phyloP scores from a whole-genome alignment of 768 basidiomycete genomes.

The Rhodocollybia butyracea region DNA sequence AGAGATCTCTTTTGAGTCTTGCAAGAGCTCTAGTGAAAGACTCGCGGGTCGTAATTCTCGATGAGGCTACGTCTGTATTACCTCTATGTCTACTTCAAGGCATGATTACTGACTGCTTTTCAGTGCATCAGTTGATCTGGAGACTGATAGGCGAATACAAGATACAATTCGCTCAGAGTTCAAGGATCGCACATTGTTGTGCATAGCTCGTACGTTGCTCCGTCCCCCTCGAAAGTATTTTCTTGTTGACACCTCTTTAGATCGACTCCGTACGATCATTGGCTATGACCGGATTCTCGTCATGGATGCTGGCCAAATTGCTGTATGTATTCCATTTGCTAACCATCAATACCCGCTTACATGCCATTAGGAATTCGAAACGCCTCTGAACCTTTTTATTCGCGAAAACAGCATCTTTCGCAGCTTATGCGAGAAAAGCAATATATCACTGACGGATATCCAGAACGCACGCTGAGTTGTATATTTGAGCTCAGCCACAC shows the following conservation, averaged over 20 bases:
- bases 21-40: constrained; percentile 68
- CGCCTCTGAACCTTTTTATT: neutral
- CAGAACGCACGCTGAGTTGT: too few relatives aligned
- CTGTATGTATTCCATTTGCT: neutral
- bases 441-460: neutral
- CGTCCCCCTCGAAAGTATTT: too few relatives aligned
- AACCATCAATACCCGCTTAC: neutral
- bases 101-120: neutral
- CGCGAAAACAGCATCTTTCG: neutral
- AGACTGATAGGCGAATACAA: constrained; percentile 67
- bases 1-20: constrained; percentile 57
- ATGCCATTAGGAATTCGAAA: neutral
- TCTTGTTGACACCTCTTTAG: neutral
- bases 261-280: constrained; percentile 3
- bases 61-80: constrained; percentile 45
- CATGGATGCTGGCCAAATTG: neutral
- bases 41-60: constrained; percentile 58
- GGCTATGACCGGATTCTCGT: constrained; percentile 3
- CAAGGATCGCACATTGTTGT: constrained; percentile 54
- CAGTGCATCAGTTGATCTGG: constrained; percentile 52
- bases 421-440: neutral
- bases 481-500: too few relatives aligned
- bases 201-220: constrained; percentile 49
- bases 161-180: constrained; percentile 61
- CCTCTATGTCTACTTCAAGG: neutral